Conservation (phyloP, 441 rosid species). For the Eutrema salsugineum region DNA sequence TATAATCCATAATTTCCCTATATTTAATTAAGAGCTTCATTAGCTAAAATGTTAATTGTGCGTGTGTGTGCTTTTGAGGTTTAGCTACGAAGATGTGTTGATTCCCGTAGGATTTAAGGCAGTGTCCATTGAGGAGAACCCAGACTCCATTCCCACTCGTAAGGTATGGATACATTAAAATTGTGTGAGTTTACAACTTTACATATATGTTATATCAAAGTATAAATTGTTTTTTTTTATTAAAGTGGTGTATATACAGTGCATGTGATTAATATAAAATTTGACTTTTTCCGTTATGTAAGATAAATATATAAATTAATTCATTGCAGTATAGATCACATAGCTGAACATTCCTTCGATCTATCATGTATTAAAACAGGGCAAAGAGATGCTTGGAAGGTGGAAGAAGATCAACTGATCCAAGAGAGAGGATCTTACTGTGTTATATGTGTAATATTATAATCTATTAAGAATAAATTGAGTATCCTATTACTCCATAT, state of each 20-base stretch:
- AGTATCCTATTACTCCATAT: background rate
- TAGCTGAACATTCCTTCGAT: background rate
- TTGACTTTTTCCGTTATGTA: too few species aligned
- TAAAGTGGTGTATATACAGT: too few species aligned
- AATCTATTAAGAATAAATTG: background rate
- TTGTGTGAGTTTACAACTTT: too few species aligned
- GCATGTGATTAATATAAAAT: too few species aligned
- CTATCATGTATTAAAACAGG: slow-evolving; percentile 1
- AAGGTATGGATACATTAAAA: too few species aligned
- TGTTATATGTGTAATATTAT: background rate
- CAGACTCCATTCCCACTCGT: slow-evolving; percentile 59
- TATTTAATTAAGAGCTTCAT: background rate
- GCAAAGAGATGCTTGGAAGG: slow-evolving; percentile 29
- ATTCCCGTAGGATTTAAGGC: slow-evolving; percentile 71
- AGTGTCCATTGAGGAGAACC: slow-evolving; percentile 61
- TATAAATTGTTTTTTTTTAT: too few species aligned
- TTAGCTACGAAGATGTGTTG: slow-evolving; percentile 77
- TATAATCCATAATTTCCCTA: too few species aligned
- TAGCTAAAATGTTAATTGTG: background rate
- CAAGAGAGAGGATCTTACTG: background rate
- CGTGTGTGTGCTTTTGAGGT: background rate
- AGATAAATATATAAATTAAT: background rate
- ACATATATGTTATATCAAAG: too few species aligned
- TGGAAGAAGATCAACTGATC: slow-evolving; percentile 26
- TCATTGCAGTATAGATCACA: too few species aligned